Base-by-base conservation (phyloP, 108 stramenopile genomes). In the Fragilariopsis cylindrus region DNA sequence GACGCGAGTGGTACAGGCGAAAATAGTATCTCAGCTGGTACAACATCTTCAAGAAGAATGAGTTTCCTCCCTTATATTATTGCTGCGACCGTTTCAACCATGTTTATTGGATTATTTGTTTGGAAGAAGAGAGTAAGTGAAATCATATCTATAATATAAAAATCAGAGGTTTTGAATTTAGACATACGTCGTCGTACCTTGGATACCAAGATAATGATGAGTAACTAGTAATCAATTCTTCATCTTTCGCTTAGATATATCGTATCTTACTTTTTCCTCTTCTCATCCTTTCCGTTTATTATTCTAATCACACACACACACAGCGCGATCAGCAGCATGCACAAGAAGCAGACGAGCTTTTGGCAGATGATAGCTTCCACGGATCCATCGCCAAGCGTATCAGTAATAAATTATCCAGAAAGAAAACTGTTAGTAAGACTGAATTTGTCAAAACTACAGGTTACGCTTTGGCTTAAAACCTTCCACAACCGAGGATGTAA, bases 51-150 rank as follows among this genome's bases (percentile, higher is more conserved):
- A 4, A n/a, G 43, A 4, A 41, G 40, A 41, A 43, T 44, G 5
- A 45, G 43, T 44, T 63, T 63, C 39, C 62, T 63, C 1, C 62
- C 62, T 7, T 63, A 63, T 44, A 63, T 63, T 5, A 41, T 63
- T 15, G 62, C 62, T 6, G 62, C 62, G 4, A n/a, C 62, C 8
- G 62, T 63, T 9, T 21, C 62, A 11, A 12, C 62, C 9, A 63
- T 41, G 62, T 63, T 63, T 3, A 8, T 63, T n/a, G 42, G n/a
- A 7, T 44, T 63, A 4, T 63, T 45, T 45, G 43, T 45, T 15
- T 63, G 62, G 62, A 63, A 63, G 15, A 63, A 63, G 62, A 63
- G 45, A 7, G 62, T 63, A 45, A 44, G 62, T 57, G 21, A 30
- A 30, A 30, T 30, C 30, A 30, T 30, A 30, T 30, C 30, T 30